Base-by-base conservation (phyloP, 139 green algal species). In the Dunaliella sp. region DNA sequence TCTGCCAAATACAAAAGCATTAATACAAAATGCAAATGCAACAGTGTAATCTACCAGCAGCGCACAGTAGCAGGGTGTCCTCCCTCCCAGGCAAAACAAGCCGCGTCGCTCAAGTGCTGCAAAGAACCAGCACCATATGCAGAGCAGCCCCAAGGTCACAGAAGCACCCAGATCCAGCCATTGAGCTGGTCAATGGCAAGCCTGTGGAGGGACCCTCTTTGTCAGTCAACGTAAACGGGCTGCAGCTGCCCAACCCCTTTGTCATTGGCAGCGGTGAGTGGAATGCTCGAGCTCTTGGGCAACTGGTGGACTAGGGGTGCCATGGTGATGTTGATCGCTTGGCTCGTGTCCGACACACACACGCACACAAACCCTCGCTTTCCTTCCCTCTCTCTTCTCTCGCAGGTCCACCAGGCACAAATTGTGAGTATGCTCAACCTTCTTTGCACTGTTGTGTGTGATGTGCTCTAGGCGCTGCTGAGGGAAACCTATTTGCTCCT, bases 241-340 rank as follows among this genome's bases (percentile, higher is more conserved):
- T 99, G n/a, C 92, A 94, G 30, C 85, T 99, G 24, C 97, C 97
- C 59, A 99, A 99, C 91, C 97, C 97, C 1, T 99, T 99, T 89
- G 95, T 99, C 28, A 99, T 99, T 79, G 97, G 94, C 48, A 96
- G 83, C 48, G 87, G 83, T 86, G 87, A 34, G 93, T 91, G 31
- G 65, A 79, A n/a, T 30, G 21, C 34, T 48, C 2, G 58, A 34
- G 33, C 35, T 16, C 80, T 31, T 1, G 31, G 77, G 48, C n/a
- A n/a, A n/a, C n/a, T 84, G 1, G n/a, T 57, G 74, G 76, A 83
- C 75, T 31, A 38, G 30, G 3, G 26, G 57, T n/a, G 22, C n/a
- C 57, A 59, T 25, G 26, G 30, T 12, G 12, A 31, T 36, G 28
- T 30, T 80, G 22, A 32, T 2, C 30, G 12, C n/a, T 2, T 26